Conservation (phyloP, 225 moss, liverwort and hornwort genomes). For the Neckera pumila region DNA sequence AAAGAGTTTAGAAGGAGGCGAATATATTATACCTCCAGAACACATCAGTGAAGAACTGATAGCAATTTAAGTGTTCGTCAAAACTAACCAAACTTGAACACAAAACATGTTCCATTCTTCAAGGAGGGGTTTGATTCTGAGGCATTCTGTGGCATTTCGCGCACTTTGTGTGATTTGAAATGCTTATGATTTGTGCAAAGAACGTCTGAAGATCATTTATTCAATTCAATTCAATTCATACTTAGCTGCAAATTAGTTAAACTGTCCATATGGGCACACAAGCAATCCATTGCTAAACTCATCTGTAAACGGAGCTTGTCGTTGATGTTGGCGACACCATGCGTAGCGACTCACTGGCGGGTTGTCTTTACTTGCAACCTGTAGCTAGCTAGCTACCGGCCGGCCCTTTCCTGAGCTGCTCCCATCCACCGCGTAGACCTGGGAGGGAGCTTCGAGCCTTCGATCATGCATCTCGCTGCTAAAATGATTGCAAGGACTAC, state of each 20-base stretch:
- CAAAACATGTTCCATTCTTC: not conserved
- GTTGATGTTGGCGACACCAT: not conserved
- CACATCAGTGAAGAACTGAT: not conserved
- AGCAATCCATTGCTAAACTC: not conserved
- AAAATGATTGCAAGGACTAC: slow-evolving; percentile 13
- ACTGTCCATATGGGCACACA: not conserved
- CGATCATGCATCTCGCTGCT: not conserved
- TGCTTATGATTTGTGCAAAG: not conserved
- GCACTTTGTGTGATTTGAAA: not conserved
- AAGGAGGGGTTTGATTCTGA: not conserved
- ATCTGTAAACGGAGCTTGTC: not conserved
- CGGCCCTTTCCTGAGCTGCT: not conserved
- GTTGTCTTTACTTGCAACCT: not conserved
- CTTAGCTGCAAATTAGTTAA: not conserved
- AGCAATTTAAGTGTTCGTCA: not conserved
- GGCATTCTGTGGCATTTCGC: not conserved
- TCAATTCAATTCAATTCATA: too few species aligned
- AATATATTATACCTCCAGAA: not conserved
- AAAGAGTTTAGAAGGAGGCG: not conserved
- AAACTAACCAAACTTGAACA: not conserved
- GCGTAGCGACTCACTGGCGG: not conserved
- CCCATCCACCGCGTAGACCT: not conserved
- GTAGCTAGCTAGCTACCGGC: not conserved
- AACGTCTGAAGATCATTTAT: not conserved
- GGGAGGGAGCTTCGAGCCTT: not conserved